Evolutionary conservation across 1,284 basidiomycete genomes (phyloP), one percentile per base, ranked within the genome.

Genomic region (Leccinum angustisporum): DNA sequence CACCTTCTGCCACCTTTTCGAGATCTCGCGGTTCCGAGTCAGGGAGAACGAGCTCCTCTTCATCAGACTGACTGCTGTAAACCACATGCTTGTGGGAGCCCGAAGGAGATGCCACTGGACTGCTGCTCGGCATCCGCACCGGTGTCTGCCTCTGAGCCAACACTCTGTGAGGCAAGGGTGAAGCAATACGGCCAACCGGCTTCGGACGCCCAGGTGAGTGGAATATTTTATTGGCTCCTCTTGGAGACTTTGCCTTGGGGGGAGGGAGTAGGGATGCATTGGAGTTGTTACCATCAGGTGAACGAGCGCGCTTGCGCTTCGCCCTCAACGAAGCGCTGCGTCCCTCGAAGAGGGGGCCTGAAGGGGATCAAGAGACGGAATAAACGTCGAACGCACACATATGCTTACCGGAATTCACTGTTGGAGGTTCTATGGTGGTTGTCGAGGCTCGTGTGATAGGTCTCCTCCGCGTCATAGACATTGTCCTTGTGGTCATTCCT

Each of bases 61-160:
- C 89, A 65, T 88, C 85, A 52, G 87, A 86, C 68, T 88, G 84
- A 65, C 87, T 90, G 51, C 84, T 88, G n/a, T 85, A 86, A 14
- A 90, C 76, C 38, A 77, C 56, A 21, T 80, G 68, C 59, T 80
- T 77, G 52, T 69, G 70, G 16, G 66, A 63, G 54, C 54, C 58
- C 30, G 63, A 60, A 43, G 74, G 70, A 16, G 66, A 69, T 11
- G 55, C 34, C 30, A 34, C 36, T 43, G 59, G 46, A 46, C 58
- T 38, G 27, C 25, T 53, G n/a, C 43, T 60, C 8, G 56, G 60
- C 9, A 31, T 25, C 27, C 43, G 62, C 9, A n/a, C 40, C 8
- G 58, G 48, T 21, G 61, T 56, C 34, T 48, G 8, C 36, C 16
- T 36, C 54, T 30, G 65, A 53, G 61, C 30, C 30, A 13, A 10